These are phyloP conservation scores for Litchi chinensis DNA, from an alignment of 345 rosid genomes.

Conservation along the genomic window DNA sequence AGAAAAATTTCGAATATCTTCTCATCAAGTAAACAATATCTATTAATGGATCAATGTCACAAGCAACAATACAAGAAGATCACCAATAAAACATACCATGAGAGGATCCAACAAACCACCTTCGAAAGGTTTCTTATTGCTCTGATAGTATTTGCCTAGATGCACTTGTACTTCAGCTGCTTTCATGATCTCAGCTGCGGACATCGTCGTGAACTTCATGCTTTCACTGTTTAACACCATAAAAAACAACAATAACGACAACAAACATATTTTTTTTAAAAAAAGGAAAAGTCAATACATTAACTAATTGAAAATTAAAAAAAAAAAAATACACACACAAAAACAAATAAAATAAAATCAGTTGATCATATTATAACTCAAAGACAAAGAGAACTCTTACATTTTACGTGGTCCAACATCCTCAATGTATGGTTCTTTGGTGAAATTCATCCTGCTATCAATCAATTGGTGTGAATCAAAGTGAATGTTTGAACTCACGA, in stretches of 20 bases:
- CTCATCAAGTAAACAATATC: too few species aligned
- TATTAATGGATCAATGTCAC: not conserved
- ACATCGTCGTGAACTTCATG: slow-evolving; percentile 66
- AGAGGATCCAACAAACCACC: slow-evolving; percentile 84
- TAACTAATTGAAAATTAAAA: too few species aligned
- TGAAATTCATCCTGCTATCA: slow-evolving; percentile 48
- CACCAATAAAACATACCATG: slow-evolving; percentile 47
- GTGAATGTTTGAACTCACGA: too few species aligned
- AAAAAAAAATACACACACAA: too few species aligned
- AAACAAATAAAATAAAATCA: too few species aligned
- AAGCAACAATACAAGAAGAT: too few species aligned
- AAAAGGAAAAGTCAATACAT: not conserved
- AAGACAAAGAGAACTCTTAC: slow-evolving; percentile 32
- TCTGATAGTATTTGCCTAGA: slow-evolving; percentile 54
- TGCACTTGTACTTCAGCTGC: slow-evolving; percentile 80
- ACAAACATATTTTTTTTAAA: not conserved
- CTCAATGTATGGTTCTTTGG: slow-evolving; percentile 81
- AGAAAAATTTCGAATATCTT: too few species aligned
- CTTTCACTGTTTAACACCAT: slow-evolving; percentile 54
- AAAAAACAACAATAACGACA: not conserved
- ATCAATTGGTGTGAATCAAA: not conserved
- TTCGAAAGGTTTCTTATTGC: slow-evolving; percentile 41
- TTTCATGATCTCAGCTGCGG: slow-evolving; percentile 67
- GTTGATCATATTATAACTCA: too few species aligned
- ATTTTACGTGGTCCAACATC: slow-evolving; percentile 81